A percentile compares a stretch with the other conserved stretches of the same genome.
These are phyloP conservation scores for Candida dajiaensis DNA, from an alignment of 805 yeast genomes.

Conservation along the genomic window DNA sequence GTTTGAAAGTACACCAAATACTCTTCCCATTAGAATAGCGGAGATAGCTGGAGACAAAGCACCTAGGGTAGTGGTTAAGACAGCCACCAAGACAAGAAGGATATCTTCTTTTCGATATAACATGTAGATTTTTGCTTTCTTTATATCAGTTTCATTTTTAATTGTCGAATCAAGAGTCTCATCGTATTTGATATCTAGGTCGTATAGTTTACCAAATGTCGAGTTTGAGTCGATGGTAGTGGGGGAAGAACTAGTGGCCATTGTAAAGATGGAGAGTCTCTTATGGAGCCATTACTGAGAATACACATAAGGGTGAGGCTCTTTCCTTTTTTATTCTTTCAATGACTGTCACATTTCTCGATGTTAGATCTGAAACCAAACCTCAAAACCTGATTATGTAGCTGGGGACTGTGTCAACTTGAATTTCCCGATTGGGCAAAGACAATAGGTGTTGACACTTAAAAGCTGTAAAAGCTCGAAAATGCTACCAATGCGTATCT, in stretches of 20 bases:
- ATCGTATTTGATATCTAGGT: conserved; percentile 13
- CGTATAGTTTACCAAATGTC: conserved; percentile 7
- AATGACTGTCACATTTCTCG: not conserved
- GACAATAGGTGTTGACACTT: not conserved
- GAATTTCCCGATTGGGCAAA: not conserved
- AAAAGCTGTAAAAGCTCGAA: no score
- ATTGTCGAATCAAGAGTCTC: not conserved
- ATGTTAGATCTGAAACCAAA: not conserved
- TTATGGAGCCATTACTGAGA: not conserved
- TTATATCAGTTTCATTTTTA: conserved; percentile 3
- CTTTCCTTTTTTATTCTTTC: no score
- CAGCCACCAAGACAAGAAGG: conserved; percentile 23
- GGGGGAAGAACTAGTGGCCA: conserved; percentile 1
- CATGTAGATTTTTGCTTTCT: conserved; percentile 19
- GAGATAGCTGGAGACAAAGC: conserved; percentile 55
- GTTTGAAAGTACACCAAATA: conserved; percentile 42
- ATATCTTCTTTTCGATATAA: conserved; percentile 20
- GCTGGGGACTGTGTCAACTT: not conserved
- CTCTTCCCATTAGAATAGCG: conserved; percentile 60
- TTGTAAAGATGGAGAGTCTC: not conserved
- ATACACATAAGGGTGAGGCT: no score
- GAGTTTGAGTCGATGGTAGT: conserved; percentile 8
- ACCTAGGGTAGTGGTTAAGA: conserved; percentile 38
- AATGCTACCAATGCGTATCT: no score
- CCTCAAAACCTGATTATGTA: not conserved